Base-by-base conservation (phyloP, 2,329 filamentous ascomycete species). In the Fusarium haematococcum region DNA sequence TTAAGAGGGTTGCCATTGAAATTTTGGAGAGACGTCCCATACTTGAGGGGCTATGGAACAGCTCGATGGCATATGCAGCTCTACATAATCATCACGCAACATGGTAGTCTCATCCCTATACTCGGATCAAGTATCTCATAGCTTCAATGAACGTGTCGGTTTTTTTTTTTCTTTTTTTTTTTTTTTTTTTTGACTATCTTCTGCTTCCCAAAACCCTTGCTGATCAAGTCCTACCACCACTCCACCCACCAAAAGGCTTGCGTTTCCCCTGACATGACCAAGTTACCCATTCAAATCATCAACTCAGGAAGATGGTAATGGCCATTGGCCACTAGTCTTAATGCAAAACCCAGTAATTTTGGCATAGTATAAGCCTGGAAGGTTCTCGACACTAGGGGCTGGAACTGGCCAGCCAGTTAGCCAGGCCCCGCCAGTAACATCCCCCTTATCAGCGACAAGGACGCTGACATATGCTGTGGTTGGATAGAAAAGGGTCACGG, bases 41-140 rank as follows among this genome's bases (percentile, higher is more conserved):
- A 3, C 50, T 63, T 9, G 58, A 67, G n/a, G 65, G 65, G 1
- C 27, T 63, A 16, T 63, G 48, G 65, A 58, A 35, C 25, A 67
- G 23, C 10, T 33, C 35, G 2, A 67, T 27, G 7, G 65, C 58
- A 33, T 20, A 14, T 59, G 18, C 35, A n/a, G 35, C 35, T 33
- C 7, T 56, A 18, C 20, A 25, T 18, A 23, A 18, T 8, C 6
- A 57, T 18, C 14, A 3, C 8, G 25, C 14, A 11, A 50, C 23
- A 50, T 6, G 23, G 23, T 18, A 50, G 39, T 20, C 13, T 20
- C 6, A 20, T 13, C 20, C n/a, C 2, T 11, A 13, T 4, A 20
- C n/a, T 20, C 5, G n/a, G 10, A 14, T 43, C 13, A 13, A 2
- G 6, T 13, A 20, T 13, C 6, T 43, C 9, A 43, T 20, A 20